Conservation (phyloP, 139 green algal species). For the Ettlia oleoabundans region DNA sequence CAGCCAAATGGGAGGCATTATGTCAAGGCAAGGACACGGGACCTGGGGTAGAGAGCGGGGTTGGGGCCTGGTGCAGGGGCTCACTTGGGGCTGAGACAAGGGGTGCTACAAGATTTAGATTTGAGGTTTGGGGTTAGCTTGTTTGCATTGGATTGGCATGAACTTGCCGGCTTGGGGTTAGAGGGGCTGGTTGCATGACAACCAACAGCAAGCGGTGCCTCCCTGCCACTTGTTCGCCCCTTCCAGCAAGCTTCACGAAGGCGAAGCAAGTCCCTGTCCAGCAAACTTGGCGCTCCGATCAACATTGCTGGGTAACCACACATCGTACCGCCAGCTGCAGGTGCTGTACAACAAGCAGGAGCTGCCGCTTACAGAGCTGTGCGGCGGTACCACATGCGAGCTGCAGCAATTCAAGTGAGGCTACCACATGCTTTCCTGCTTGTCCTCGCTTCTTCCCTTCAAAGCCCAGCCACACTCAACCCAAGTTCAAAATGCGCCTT, state of each 20-base stretch:
- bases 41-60: no score
- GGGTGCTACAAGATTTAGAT: no score
- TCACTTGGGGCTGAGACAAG: no score
- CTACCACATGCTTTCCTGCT: not conserved
- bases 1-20: constrained; percentile 30
- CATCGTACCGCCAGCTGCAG: constrained; percentile 27
- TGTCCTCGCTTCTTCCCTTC: not conserved
- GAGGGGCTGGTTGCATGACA: no score
- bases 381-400: constrained; percentile 39
- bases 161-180: no score
- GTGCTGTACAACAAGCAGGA: constrained; percentile 72
- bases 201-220: no score
- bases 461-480: not conserved
- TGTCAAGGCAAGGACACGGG: constrained; percentile 47
- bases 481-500: no score
- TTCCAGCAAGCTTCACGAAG: no score
- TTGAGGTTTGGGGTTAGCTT: not conserved
- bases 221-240: no score
- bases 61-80: not conserved
- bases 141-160: not conserved
- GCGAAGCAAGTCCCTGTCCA: no score
- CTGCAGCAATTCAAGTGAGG: constrained; percentile 55
- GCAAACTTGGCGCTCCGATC: no score
- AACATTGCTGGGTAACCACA: not conserved
- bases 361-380: constrained; percentile 58